Conservation (phyloP, 805 yeast genomes). For the Monosporozyma aerobia region DNA sequence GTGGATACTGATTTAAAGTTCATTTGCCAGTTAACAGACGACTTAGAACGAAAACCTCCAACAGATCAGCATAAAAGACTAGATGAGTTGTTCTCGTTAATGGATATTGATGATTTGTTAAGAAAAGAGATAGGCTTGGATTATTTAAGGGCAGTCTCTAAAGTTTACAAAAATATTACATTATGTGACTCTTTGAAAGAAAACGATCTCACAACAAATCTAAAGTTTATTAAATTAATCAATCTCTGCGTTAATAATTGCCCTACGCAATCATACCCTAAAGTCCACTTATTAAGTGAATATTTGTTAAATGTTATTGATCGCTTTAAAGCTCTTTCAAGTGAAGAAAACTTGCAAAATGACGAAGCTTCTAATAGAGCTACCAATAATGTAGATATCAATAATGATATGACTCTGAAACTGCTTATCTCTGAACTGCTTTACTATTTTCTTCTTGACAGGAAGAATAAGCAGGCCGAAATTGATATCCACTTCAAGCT, state of each 20-base stretch:
- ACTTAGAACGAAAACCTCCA: neutral
- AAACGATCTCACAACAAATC: constrained; percentile 8
- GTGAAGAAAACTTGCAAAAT: neutral
- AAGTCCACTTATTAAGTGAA: constrained; percentile 2
- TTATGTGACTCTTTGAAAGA: constrained; percentile 7
- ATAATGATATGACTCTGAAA: neutral
- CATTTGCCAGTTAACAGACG: neutral
- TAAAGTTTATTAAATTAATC: constrained; percentile 15
- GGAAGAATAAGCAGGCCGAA: neutral
- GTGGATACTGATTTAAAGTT: constrained; percentile 1
- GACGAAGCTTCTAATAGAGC: neutral
- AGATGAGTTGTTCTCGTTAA: constrained; percentile 15
- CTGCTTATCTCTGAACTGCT: constrained; percentile 11
- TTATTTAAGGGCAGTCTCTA: constrained; percentile 10
- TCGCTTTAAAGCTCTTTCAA: neutral
- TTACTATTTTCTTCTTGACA: constrained; percentile 7
- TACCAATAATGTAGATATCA: neutral
- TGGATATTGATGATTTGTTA: constrained; percentile 14
- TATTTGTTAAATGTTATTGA: constrained; percentile 7
- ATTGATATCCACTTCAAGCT: constrained; percentile 1
- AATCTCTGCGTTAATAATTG: constrained; percentile 15
- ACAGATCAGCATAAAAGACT: constrained; percentile 11
- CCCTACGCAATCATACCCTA: constrained; percentile 8
- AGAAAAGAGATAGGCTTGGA: constrained; percentile 14
- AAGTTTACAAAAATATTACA: constrained; percentile 6